Evolutionary conservation across 371 early-diverging fungal genomes (phyloP).

Genomic region (Actinomortierella wolfii): DNA sequence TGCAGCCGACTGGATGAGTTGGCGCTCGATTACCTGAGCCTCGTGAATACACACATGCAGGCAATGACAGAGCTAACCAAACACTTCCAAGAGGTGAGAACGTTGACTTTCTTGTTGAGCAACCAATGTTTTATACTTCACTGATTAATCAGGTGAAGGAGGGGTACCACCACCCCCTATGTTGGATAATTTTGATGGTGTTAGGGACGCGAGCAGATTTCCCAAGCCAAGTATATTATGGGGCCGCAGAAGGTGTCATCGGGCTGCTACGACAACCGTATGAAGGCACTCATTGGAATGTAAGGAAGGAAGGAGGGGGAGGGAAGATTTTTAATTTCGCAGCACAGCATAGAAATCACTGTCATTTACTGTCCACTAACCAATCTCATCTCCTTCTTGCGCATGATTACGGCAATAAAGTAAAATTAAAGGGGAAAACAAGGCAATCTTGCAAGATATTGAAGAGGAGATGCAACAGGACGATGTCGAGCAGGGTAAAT

Average conservation of each 20-base stretch:
- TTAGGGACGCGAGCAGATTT: conserved; percentile 37
- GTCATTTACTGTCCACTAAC: background rate
- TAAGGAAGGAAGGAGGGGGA: conserved; percentile 8
- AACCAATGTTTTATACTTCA: background rate
- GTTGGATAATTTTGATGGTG: background rate
- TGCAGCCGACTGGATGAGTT: conserved; percentile 24
- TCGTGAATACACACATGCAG: conserved; percentile 29
- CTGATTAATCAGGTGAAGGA: background rate
- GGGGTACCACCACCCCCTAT: background rate
- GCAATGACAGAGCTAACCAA: conserved; percentile 22
- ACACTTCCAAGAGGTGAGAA: conserved; percentile 31
- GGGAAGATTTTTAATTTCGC: background rate
- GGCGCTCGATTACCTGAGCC: conserved; percentile 27
- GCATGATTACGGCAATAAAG: too few species aligned
- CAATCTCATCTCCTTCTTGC: too few species aligned
- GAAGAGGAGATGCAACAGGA: too few species aligned
- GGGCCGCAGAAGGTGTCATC: conserved; percentile 40
- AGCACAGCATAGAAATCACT: too few species aligned
- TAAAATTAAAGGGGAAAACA: too few species aligned
- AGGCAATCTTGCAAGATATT: too few species aligned
- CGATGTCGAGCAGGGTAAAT: too few species aligned
- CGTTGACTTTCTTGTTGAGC: background rate
- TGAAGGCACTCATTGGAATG: conserved; percentile 44
- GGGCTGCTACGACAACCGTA: conserved; percentile 42
- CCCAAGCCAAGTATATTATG: conserved; percentile 45